Conservation (phyloP, 2,329 filamentous ascomycete genomes). For the Neocucurbitaria cava region DNA sequence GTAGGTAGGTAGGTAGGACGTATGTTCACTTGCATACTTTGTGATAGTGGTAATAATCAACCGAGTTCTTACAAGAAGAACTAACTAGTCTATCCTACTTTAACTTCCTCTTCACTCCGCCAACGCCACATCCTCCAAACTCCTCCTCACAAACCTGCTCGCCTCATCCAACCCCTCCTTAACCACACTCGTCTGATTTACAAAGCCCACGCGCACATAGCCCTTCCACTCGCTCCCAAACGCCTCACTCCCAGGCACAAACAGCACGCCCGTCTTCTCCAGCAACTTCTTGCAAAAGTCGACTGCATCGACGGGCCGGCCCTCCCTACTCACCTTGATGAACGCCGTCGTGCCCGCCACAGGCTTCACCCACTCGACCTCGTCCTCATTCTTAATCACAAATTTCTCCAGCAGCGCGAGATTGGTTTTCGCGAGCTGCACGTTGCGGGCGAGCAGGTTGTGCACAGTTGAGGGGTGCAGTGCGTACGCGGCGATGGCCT, state of each 20-base stretch:
- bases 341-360: slow-evolving; percentile 82
- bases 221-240: slow-evolving; percentile 77
- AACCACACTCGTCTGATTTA: slow-evolving; percentile 73
- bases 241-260: slow-evolving; percentile 75
- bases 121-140: slow-evolving; percentile 59
- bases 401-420: slow-evolving; percentile 71
- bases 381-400: slow-evolving; percentile 67
- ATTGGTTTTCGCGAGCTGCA: slow-evolving; percentile 72
- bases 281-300: slow-evolving; percentile 73
- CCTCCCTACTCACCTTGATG: slow-evolving; percentile 69
- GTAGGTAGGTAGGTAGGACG: too few relatives aligned
- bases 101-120: too few relatives aligned
- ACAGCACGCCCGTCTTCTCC: slow-evolving; percentile 73
- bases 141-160: slow-evolving; percentile 62
- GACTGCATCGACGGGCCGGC: slow-evolving; percentile 72
- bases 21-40: too few relatives aligned
- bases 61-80: too few relatives aligned
- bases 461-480: slow-evolving; percentile 71
- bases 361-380: slow-evolving; percentile 75
- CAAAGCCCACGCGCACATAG: slow-evolving; percentile 80
- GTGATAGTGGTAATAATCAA: too few relatives aligned
- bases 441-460: slow-evolving; percentile 67
- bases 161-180: slow-evolving; percentile 67
- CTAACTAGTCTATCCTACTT: too few relatives aligned
- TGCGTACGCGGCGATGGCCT: slow-evolving; percentile 78